Conservation (phyloP, 306 rosid species). For the Inga oerstediana region DNA sequence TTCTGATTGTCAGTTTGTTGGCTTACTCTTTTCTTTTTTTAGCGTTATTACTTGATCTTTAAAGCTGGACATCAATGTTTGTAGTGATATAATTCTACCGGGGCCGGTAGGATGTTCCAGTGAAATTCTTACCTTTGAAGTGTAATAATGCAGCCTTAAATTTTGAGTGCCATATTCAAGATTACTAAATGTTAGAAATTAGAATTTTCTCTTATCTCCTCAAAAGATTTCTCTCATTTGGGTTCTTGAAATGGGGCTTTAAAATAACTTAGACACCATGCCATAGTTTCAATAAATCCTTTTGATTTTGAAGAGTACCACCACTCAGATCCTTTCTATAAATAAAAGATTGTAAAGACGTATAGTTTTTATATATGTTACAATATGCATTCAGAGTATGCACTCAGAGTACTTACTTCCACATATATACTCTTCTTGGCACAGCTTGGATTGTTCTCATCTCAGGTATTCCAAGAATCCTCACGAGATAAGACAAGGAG, state of each 20-base stretch:
- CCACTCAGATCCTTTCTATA: constrained; percentile 5
- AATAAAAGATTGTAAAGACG: constrained; percentile 7
- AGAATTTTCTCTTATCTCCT: constrained; percentile 18
- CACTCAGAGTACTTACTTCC: constrained; percentile 43
- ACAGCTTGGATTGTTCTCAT: constrained; percentile 98
- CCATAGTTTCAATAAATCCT: background rate
- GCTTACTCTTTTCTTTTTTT: constrained; percentile 6
- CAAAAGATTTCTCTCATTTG: constrained; percentile 11
- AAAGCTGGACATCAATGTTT: constrained; percentile 25
- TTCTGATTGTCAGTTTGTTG: constrained; percentile 27
- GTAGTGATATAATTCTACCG: constrained; percentile 10
- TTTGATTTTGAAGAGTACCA: constrained; percentile 16
- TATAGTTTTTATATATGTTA: background rate
- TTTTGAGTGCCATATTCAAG: constrained; percentile 3
- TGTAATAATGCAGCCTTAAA: constrained; percentile 21
- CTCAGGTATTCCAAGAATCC: constrained; percentile 96
- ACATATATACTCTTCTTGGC: constrained; percentile 43
- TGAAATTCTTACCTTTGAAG: constrained; percentile 24
- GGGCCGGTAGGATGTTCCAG: constrained; percentile 10
- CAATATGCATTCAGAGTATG: constrained; percentile 26
- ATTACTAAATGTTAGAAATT: constrained; percentile 16
- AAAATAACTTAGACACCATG: background rate
- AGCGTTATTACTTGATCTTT: constrained; percentile 23
- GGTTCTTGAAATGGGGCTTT: constrained; percentile 13
- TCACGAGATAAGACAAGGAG: constrained; percentile 72